Evolutionary conservation across 2,329 filamentous ascomycete genomes (phyloP), one percentile per base, ranked within the genome.

Genomic region (Mycosphaerelloides madeirae): DNA sequence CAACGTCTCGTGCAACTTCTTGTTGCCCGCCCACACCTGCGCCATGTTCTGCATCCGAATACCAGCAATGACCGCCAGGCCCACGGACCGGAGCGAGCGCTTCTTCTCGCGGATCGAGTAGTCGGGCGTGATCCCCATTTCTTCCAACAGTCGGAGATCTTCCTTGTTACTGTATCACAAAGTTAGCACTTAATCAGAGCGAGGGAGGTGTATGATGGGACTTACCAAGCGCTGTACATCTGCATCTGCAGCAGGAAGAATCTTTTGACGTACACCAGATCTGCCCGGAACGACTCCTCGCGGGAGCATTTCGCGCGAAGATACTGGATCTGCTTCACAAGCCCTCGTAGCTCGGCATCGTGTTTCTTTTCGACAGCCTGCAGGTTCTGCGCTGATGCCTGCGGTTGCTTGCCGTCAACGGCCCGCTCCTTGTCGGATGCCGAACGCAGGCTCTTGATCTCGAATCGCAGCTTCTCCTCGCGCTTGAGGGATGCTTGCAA

Each of bases 261-360:
- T 55, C 78, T 81, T 76, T 98, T 98, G 52, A 87, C 87, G 69
- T 84, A 95, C 7, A 85, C 86, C 25, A 91, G 79, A 59, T 90
- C 87, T 51, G 78, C 77, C 32, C 93, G 79, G 68, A 97, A 83
- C 39, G 78, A 80, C 56, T 87, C 81, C 67, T 96, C 91, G 25
- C 93, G 79, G 62, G 80, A 77, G 70, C 85, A 86, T 41, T 84
- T 81, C 2, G 87, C 87, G 58, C 89, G 81, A 65, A 97, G 80
- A 81, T 87, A 97, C 59, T 89, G 80, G 64, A 97, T 91, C 68
- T 97, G 90, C 69, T 93, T 85, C 41, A 81, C 79, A 62, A 97
- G 76, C 14, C 91, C 91, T 55, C 83, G 80, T 41, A 96, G 72
- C 68, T 94, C 87, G 65, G 82, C 83, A 58, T 76, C 72, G 64